Conservation (phyloP, 805 yeast genomes). For the Nematodospora valgi region DNA sequence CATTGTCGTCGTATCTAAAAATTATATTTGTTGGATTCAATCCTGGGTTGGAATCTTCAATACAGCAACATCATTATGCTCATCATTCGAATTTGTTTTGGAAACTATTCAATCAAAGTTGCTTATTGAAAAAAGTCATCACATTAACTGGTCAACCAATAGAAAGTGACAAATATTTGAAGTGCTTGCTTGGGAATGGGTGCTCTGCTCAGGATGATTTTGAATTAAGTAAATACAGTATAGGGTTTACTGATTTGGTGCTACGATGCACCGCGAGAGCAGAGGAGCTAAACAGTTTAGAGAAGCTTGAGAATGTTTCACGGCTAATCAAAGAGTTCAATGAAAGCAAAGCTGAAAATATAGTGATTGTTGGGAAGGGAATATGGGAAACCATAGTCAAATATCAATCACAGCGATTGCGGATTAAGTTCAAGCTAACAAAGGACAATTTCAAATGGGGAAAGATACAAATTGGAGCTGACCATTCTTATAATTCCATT, state of each 20-base stretch:
- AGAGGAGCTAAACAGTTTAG: conserved; percentile 47
- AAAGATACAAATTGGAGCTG: conserved; percentile 14
- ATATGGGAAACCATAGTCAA: conserved; percentile 63
- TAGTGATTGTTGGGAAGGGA: conserved; percentile 70
- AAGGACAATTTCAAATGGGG: conserved; percentile 54
- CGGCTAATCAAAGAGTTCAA: conserved; percentile 45
- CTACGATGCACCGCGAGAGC: conserved; percentile 60
- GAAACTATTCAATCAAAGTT: conserved; percentile 56
- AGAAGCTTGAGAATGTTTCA: conserved; percentile 55
- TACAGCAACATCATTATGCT: conserved; percentile 67
- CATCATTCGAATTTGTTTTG: conserved; percentile 68
- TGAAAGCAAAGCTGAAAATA: conserved; percentile 32
- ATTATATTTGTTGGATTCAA: conserved; percentile 68
- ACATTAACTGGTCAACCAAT: not conserved
- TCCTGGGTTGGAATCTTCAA: conserved; percentile 64
- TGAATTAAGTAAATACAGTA: conserved; percentile 35
- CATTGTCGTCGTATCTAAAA: conserved; percentile 20
- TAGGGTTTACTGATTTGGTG: conserved; percentile 74
- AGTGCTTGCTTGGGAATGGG: conserved; percentile 11
- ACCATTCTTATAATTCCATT: conserved; percentile 7
- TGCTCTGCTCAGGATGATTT: conserved; percentile 33
- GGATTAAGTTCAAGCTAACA: conserved; percentile 23
- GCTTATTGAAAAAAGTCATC: conserved; percentile 30
- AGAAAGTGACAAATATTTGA: conserved; percentile 12
- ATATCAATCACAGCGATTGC: conserved; percentile 21